Conservation (phyloP, 2,329 filamentous ascomycete species). For the Sarocladiaceae sp. region DNA sequence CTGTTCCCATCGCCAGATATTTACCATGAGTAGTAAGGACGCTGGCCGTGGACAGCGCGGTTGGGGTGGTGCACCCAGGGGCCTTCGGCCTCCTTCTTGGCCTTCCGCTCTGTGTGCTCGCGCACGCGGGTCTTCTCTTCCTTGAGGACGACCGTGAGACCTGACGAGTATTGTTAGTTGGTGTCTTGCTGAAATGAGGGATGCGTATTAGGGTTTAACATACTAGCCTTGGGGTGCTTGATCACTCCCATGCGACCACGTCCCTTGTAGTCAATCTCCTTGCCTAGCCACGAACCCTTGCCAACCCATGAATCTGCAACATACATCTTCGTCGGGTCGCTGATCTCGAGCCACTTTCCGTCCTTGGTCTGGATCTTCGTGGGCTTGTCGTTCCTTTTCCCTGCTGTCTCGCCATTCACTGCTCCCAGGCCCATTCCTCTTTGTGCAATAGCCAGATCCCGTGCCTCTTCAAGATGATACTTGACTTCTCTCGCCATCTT, state of each 20-base stretch:
- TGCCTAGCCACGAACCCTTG: constrained; percentile 59
- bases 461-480: constrained; percentile 75
- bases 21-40: constrained; percentile 91
- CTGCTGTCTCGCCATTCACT: constrained; percentile 33
- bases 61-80: constrained; percentile 89
- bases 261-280: constrained; percentile 66
- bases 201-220: constrained; percentile 32
- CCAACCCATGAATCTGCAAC: constrained; percentile 92
- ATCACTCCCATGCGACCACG: constrained; percentile 67
- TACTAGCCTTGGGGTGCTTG: constrained; percentile 70
- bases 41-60: constrained; percentile 75
- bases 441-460: constrained; percentile 73
- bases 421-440: constrained; percentile 77
- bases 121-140: constrained; percentile 89
- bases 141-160: constrained; percentile 77
- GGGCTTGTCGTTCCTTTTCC: constrained; percentile 18
- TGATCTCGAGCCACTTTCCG: constrained; percentile 66
- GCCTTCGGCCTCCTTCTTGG: constrained; percentile 68
- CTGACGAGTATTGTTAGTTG: constrained; percentile 39
- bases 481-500: constrained; percentile 78
- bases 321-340: constrained; percentile 79
- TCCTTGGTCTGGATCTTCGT: constrained; percentile 67
- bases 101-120: constrained; percentile 71
- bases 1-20: too few species aligned
- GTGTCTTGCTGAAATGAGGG: neutral